Evolutionary conservation across 345 rosid genomes (phyloP).

Genomic region (Arabis hirsuta): DNA sequence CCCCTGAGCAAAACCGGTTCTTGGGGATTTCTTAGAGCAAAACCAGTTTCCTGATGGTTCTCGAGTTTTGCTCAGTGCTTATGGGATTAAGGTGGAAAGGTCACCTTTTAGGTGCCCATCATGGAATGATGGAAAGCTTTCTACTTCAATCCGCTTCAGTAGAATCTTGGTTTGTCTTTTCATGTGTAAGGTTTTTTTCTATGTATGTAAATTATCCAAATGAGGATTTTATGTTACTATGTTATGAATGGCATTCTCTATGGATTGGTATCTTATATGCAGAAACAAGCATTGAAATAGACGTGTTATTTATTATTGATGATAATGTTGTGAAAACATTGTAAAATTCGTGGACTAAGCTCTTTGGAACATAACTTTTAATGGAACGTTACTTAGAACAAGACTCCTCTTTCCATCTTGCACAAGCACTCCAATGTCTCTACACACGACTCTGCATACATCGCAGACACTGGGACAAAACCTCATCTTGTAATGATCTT

Average conservation of each 20-base stretch:
- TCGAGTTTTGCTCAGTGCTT: constrained; percentile 33
- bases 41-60: constrained; percentile 21
- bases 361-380: constrained; percentile 58
- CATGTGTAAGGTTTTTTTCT: not conserved
- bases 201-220: constrained; percentile 15
- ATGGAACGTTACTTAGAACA: constrained; percentile 60
- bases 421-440: constrained; percentile 58
- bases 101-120: not conserved
- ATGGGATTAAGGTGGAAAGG: constrained; percentile 20
- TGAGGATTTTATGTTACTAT: not conserved
- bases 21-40: constrained; percentile 20
- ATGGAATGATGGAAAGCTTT: constrained; percentile 25
- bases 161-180: constrained; percentile 25
- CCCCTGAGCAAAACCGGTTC: constrained; percentile 34
- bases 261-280: constrained; percentile 9
- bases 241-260: not conserved
- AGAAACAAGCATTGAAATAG: too few relatives aligned
- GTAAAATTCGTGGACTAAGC: constrained; percentile 34
- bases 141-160: constrained; percentile 28
- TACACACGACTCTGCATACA: constrained; percentile 55
- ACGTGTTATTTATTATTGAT: too few relatives aligned
- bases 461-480: constrained; percentile 69
- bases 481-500: constrained; percentile 55
- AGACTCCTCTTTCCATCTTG: constrained; percentile 53
- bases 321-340: too few relatives aligned